Base-by-base conservation (phyloP, 164 flowering plant genomes). In the Vitis vinifera region DNA sequence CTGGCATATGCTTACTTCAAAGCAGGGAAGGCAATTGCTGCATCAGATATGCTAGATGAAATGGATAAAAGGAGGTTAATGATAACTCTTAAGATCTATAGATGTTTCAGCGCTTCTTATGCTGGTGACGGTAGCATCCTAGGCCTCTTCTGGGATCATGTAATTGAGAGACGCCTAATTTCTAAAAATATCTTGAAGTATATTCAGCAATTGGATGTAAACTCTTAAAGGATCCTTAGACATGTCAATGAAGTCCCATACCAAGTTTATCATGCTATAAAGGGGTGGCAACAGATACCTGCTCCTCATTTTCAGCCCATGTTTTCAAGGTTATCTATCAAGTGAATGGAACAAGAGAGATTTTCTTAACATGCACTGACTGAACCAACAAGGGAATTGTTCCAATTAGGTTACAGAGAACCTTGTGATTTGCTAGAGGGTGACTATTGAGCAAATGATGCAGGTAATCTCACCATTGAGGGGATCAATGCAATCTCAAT, bases 1-100 rank as follows among this genome's bases (percentile, higher is more conserved):
- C 66, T 90, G 60, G 95, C 97, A 10, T 88, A 69, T 85, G 92
- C 93, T 47, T 85, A 84, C 70, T 80, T 87, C 71, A 88, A 81
- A 82, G 77, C 66, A 6, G 95, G 92, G 53, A 81, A 88, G 31
- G 63, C 61, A 15, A 74, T 37, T 60, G 77, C 69, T 59, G 84
- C 86, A 69, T 82, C 83, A 9, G 80, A 75, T 62, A 50, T 89
- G 71, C 70, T 91, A 14, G 91, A 87, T 72, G 89, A 85, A 63
- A 94, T 94, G 97, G 71, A 50, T 73, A 80, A 72, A 75, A 86
- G 81, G 76, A 81, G 83, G 71, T 66, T 91, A 77, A 85, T 80
- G 86, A 77, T 92, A 29, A 87, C 84, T 60, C 72, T 82, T 44
- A 87, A 87, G 70, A 68, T 92, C 16, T 91, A 80, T 74, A 75